phyloP scores from a whole-genome alignment of 164 flowering plant species.

The Vitis riparia region DNA sequence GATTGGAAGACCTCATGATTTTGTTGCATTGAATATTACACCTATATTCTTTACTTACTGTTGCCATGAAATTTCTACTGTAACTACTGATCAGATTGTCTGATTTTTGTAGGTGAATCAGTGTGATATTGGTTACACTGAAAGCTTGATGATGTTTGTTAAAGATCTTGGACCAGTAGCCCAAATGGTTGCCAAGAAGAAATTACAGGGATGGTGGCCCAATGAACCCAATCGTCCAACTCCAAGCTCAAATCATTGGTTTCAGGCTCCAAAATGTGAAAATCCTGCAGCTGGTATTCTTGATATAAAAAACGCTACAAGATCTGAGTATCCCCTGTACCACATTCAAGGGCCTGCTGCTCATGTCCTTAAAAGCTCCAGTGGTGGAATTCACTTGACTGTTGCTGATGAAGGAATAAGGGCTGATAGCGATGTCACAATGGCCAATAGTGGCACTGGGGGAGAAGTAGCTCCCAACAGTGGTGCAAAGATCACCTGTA shows the following conservation, averaged over 20 bases:
- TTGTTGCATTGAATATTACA: not conserved
- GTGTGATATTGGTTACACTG: conserved; percentile 34
- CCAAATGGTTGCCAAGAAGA: conserved; percentile 46
- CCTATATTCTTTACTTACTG: not conserved
- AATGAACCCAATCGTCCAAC: not conserved
- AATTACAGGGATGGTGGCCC: conserved; percentile 24
- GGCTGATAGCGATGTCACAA: not conserved
- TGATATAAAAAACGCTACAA: not conserved
- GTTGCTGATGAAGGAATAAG: conserved; percentile 13
- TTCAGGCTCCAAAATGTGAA: conserved; percentile 10
- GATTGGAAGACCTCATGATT: not conserved
- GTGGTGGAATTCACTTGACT: not conserved
- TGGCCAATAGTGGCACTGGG: not conserved
- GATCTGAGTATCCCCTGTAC: conserved; percentile 7
- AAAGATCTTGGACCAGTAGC: conserved; percentile 68
- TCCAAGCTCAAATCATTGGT: conserved; percentile 4
- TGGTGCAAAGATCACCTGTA: not conserved
- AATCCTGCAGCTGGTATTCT: conserved; percentile 2
- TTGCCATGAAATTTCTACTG: not conserved
- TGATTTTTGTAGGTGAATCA: conserved; percentile 38
- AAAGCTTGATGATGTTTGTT: conserved; percentile 56
- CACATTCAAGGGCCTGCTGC: conserved; percentile 2
- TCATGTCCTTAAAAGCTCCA: not conserved
- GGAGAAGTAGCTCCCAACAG: not conserved
- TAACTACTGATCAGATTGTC: not conserved